phyloP scores from a whole-genome alignment of 106 monocot species.

The Cymbidium sinense region DNA sequence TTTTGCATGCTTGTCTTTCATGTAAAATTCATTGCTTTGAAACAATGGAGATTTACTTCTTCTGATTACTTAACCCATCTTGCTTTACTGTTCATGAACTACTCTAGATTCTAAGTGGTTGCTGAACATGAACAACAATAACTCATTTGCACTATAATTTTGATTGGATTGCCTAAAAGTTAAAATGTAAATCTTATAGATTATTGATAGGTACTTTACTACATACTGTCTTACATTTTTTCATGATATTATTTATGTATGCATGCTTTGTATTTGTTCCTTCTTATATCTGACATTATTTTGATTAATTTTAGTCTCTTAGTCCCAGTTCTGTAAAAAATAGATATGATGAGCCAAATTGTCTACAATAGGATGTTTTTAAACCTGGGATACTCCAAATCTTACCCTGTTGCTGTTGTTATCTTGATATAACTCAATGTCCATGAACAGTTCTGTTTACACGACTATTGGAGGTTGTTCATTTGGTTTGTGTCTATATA shows the following conservation, averaged over 20 bases:
- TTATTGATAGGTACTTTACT: background rate
- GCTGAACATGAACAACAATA: background rate
- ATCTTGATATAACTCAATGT: too few relatives aligned
- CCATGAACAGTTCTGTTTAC: too few relatives aligned
- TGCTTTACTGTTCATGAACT: background rate
- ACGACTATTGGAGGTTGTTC: too few relatives aligned
- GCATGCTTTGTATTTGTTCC: background rate
- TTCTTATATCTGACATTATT: background rate
- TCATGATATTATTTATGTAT: background rate
- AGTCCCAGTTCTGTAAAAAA: background rate
- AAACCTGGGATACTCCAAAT: too few relatives aligned
- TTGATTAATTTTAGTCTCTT: background rate
- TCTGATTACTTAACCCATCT: background rate
- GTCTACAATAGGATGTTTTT: too few relatives aligned
- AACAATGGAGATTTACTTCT: background rate
- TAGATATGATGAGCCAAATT: too few relatives aligned
- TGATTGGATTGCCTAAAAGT: background rate
- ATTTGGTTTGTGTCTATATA: too few relatives aligned
- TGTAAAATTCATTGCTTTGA: background rate
- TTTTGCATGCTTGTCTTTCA: background rate
- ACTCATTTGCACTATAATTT: background rate
- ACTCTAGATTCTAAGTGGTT: background rate
- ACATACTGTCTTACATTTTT: background rate
- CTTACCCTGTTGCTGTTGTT: too few relatives aligned
- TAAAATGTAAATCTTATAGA: background rate